phyloP scores from a whole-genome alignment of 1,284 basidiomycete species.

The Puccinia coronata region DNA sequence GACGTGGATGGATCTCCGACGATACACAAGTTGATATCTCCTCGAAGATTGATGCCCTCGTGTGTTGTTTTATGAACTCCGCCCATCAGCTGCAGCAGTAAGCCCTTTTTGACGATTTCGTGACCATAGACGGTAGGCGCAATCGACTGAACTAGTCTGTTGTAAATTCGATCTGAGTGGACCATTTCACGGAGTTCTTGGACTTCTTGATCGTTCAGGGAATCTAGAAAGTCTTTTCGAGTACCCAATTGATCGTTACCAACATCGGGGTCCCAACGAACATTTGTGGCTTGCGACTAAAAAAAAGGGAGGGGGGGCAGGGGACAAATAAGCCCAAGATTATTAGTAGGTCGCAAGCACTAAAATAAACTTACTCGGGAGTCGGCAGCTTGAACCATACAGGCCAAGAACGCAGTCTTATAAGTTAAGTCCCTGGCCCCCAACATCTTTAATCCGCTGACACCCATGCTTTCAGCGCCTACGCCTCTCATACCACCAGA shows the following conservation, averaged over 20 bases:
- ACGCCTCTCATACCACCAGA: conserved; percentile 69
- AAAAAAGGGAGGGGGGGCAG: background rate
- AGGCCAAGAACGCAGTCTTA: conserved; percentile 97
- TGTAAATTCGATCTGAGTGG: conserved; percentile 88
- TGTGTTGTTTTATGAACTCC: conserved; percentile 96
- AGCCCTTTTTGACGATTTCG: conserved; percentile 97
- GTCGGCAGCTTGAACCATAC: conserved; percentile 92
- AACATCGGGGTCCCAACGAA: conserved; percentile 69
- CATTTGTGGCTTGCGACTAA: conserved; percentile 17
- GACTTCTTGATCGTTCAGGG: conserved; percentile 88
- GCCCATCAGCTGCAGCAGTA: conserved; percentile 98
- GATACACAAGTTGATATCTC: conserved; percentile 98
- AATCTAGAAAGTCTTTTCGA: conserved; percentile 70
- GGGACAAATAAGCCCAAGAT: background rate
- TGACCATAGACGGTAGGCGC: conserved; percentile 98
- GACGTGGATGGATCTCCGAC: conserved; percentile 95
- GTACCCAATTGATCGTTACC: conserved; percentile 73
- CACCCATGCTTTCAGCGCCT: conserved; percentile 72
- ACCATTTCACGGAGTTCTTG: conserved; percentile 95
- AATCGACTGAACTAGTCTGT: conserved; percentile 86
- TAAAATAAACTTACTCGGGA: conserved; percentile 67
- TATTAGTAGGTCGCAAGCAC: background rate
- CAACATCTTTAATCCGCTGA: conserved; percentile 88
- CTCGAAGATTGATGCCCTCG: conserved; percentile 95
- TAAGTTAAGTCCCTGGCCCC: conserved; percentile 96